Conservation (phyloP, 305 asterid genomes). For the Fraxinus velutina region DNA sequence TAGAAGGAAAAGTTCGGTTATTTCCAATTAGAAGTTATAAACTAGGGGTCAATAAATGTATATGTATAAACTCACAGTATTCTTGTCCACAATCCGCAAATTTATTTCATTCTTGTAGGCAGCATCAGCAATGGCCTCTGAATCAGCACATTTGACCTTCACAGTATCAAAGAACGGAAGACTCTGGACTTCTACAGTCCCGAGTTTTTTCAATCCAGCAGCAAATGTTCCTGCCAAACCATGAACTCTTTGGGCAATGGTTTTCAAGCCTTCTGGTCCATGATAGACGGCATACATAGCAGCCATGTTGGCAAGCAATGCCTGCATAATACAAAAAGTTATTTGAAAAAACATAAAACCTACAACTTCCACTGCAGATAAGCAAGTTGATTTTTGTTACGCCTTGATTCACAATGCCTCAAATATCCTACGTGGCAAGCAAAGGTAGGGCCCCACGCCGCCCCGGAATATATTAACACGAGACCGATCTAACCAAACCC, state of each 20-base stretch:
- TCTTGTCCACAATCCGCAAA: constrained; percentile 64
- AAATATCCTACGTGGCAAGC: not conserved
- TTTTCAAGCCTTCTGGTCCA: constrained; percentile 83
- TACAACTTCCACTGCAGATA: not conserved
- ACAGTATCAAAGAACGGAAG: constrained; percentile 95
- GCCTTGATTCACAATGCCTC: not conserved
- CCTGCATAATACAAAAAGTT: constrained; percentile 36
- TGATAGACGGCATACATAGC: constrained; percentile 88
- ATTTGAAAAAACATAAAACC: not conserved
- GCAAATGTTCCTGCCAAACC: constrained; percentile 83
- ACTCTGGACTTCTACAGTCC: constrained; percentile 80
- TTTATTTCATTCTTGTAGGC: constrained; percentile 67
- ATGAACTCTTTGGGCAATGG: constrained; percentile 84
- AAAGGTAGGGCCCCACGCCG: not conserved
- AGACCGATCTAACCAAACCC: not conserved
- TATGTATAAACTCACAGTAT: constrained; percentile 51
- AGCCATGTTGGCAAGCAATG: constrained; percentile 97
- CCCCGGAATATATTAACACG: not conserved
- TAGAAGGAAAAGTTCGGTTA: constrained; percentile 13
- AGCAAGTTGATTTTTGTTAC: not conserved
- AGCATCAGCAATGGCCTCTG: constrained; percentile 68
- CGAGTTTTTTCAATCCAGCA: constrained; percentile 76
- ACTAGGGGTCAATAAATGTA: constrained; percentile 9
- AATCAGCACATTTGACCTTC: constrained; percentile 67
- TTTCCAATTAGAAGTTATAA: constrained; percentile 2